These are phyloP conservation scores for Cystobasidium ongulense DNA, from an alignment of 768 basidiomycete species.

Conservation along the genomic window DNA sequence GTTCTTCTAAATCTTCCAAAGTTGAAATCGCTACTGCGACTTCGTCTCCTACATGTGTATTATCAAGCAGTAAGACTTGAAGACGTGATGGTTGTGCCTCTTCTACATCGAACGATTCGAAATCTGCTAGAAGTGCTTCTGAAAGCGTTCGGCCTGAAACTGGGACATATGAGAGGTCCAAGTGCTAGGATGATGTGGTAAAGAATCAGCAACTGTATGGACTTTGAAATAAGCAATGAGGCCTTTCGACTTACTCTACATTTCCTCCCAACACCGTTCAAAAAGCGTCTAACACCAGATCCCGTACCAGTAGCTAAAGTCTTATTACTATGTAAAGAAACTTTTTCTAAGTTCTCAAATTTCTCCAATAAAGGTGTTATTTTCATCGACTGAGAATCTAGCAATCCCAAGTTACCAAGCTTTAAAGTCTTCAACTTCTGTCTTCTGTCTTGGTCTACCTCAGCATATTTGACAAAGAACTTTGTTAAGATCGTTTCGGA, in stretches of 20 bases:
- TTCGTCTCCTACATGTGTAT: conserved; percentile 32
- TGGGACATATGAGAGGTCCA: neutral
- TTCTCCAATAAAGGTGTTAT: conserved; percentile 34
- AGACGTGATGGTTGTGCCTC: conserved; percentile 9
- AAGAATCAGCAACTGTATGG: too few species aligned
- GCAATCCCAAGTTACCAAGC: conserved; percentile 35
- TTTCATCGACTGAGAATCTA: conserved; percentile 33
- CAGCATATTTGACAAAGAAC: conserved; percentile 35
- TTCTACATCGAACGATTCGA: conserved; percentile 3
- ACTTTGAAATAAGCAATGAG: too few species aligned
- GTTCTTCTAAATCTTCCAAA: conserved; percentile 32
- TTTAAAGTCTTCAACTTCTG: conserved; percentile 33
- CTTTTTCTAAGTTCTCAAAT: conserved; percentile 34
- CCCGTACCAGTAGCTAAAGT: conserved; percentile 19
- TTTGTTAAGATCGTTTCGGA: conserved; percentile 31
- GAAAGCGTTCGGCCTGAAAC: conserved; percentile 32
- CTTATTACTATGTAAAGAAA: conserved; percentile 32
- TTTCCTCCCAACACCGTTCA: conserved; percentile 28
- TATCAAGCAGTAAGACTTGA: conserved; percentile 36
- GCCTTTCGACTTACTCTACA: conserved; percentile 30
- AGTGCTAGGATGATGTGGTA: neutral
- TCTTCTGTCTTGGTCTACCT: conserved; percentile 9
- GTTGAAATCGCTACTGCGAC: conserved; percentile 20
- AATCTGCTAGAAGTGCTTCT: neutral
- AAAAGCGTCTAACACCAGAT: conserved; percentile 30